These are phyloP conservation scores for Saturnispora serradocipensis DNA, from an alignment of 805 yeast genomes.

Conservation along the genomic window DNA sequence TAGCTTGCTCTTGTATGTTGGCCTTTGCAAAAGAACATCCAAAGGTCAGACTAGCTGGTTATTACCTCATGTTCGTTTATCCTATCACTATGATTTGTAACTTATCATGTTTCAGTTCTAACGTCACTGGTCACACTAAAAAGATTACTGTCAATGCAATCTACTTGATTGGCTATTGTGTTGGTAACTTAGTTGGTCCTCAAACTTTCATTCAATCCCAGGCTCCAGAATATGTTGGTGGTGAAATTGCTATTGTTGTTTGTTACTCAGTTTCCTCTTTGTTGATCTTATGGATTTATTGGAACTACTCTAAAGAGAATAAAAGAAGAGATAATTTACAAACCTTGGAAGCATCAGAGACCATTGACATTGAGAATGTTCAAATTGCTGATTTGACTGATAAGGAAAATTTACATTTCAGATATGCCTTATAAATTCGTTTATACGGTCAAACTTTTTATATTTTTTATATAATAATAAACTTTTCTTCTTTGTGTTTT, in stretches of 20 bases:
- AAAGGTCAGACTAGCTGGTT: constrained; percentile 22
- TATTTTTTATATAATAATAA: no score
- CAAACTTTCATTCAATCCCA: constrained; percentile 51
- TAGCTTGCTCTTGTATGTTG: constrained; percentile 12
- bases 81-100: constrained; percentile 24
- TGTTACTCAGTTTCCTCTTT: constrained; percentile 19
- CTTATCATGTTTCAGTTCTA: constrained; percentile 32
- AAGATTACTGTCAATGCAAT: constrained; percentile 51
- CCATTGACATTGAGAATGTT: constrained; percentile 10
- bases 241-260: constrained; percentile 37
- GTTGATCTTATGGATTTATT: constrained; percentile 13
- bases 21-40: constrained; percentile 17
- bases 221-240: constrained; percentile 52
- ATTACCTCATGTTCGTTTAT: constrained; percentile 20
- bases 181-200: constrained; percentile 66
- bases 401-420: constrained; percentile 11
- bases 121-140: constrained; percentile 71
- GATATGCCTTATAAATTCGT: not conserved
- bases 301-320: constrained; percentile 15
- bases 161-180: constrained; percentile 54
- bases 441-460: no score
- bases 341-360: constrained; percentile 9
- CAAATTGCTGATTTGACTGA: constrained; percentile 20
- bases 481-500: not conserved
- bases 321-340: constrained; percentile 10